These are phyloP conservation scores for Camellia granthamiana DNA, from an alignment of 148 eudicot species.

Conservation along the genomic window DNA sequence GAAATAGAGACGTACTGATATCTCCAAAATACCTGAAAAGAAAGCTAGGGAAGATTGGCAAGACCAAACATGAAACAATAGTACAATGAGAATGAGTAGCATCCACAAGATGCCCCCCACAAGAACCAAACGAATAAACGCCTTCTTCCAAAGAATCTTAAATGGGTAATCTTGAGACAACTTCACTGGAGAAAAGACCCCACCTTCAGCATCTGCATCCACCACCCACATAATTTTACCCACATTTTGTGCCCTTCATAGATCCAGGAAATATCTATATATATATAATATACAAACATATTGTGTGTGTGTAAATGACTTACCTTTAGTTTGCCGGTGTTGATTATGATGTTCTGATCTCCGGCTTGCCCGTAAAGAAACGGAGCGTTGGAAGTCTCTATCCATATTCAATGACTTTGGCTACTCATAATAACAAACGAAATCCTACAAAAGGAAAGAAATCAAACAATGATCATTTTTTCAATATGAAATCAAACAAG, in stretches of 20 bases:
- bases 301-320: not conserved
- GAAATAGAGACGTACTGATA: constrained; percentile 14
- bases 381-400: constrained; percentile 41
- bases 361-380: constrained; percentile 54
- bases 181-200: constrained; percentile 42
- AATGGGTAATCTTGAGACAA: constrained; percentile 47
- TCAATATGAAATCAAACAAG: not conserved
- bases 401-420: constrained; percentile 40
- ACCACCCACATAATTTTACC: constrained; percentile 11
- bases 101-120: constrained; percentile 90
- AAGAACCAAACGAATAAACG: constrained; percentile 74
- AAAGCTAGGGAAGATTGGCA: constrained; percentile 89
- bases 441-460: not conserved
- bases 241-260: not conserved
- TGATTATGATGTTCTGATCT: constrained; percentile 41
- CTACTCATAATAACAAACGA: constrained; percentile 22
- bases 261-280: not conserved
- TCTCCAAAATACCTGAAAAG: constrained; percentile 66
- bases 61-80: constrained; percentile 82
- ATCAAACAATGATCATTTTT: not conserved
- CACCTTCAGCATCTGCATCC: constrained; percentile 44
- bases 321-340: constrained; percentile 37
- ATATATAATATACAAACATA: not conserved
- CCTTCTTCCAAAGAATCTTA: constrained; percentile 78
- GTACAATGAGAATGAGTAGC: constrained; percentile 69